Evolutionary conservation across 1,139 yeast genomes (phyloP), one percentile per base, ranked within the genome.

Genomic region (Scheffersomyces parashehatae): DNA sequence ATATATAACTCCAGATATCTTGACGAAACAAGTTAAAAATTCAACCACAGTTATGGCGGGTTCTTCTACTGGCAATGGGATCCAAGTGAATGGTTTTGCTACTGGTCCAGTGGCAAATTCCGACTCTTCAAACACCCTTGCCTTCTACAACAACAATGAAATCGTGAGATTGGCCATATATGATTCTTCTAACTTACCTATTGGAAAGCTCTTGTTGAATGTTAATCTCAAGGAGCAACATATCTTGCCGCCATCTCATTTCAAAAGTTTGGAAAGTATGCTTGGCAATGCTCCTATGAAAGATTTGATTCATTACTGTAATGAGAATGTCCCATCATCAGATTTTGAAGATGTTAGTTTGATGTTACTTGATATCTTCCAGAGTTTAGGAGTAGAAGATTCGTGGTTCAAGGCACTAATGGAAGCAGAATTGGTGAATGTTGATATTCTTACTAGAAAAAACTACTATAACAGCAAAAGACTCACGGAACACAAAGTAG

Each of bases 391-490:
- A 2, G 73, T 73, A 35, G 91, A 84, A 56, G 79, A 79, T 40
- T 78, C 75, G 20, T 88, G 91, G 89, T 82, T 89, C 50, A 75
- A 77, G 46, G 75, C 82, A 1, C 65, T 89, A 45, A 82, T 88
- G 67, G 84, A 83, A 37, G 73, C 68, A 14, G 97, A 89, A 56
- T 67, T 85, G 37, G 65, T 70, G 3, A 62, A 64, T 46, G 71
- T 74, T n/a, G 79, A 73, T 65, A 75, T 51, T 50, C 73, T 54
- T 65, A 80, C 74, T 12, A 61, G 70, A 43, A 75, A 68, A 45
- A 71, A 70, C 46, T 73, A 71, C 45, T 62, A 58, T 11, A 55
- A 53, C 7, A 58, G 55, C 35, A 58, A 58, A 42, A 49, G 61
- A 31, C 57, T 53, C 42, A 56, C 59, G 39, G 58, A 40, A 14